A percentile compares a stretch with the other conserved stretches of the same genome.
These are phyloP conservation scores for Claviceps arundinis DNA, from an alignment of 2,329 filamentous ascomycete genomes.

Conservation along the genomic window DNA sequence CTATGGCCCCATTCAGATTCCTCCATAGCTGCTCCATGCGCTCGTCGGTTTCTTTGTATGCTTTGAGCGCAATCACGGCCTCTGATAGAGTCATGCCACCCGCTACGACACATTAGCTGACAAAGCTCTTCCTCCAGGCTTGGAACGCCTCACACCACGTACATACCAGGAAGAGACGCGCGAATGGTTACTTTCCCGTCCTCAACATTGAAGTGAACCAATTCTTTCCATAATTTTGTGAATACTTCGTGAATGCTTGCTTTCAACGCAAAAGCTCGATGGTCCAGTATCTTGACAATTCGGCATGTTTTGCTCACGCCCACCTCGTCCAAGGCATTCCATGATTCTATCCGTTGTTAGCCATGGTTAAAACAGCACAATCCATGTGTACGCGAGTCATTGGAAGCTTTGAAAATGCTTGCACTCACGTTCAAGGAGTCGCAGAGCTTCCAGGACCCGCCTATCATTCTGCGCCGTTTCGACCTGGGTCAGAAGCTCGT, in stretches of 20 bases:
- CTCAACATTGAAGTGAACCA: conserved; percentile 50
- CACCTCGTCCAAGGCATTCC: conserved; percentile 44
- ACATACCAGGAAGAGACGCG: conserved; percentile 35
- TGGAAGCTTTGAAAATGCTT: not conserved
- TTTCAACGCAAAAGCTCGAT: conserved; percentile 53
- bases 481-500: conserved; percentile 48
- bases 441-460: conserved; percentile 42
- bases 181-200: conserved; percentile 42
- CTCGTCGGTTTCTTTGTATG: conserved; percentile 48
- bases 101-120: conserved; percentile 20
- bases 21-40: conserved; percentile 49
- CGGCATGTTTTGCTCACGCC: conserved; percentile 48
- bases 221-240: conserved; percentile 54
- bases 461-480: conserved; percentile 42
- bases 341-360: conserved; percentile 31
- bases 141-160: too few species aligned
- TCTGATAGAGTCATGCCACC: conserved; percentile 39
- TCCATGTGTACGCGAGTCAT: not conserved
- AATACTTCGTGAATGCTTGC: conserved; percentile 53
- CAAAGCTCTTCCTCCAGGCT: not conserved
- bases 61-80: conserved; percentile 41
- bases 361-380: not conserved
- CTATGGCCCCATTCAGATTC: conserved; percentile 45
- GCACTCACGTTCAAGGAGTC: conserved; percentile 42
- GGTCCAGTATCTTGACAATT: conserved; percentile 50